Base-by-base conservation (phyloP, 176 grass and related monocot genomes). In the Avena eriantha region DNA sequence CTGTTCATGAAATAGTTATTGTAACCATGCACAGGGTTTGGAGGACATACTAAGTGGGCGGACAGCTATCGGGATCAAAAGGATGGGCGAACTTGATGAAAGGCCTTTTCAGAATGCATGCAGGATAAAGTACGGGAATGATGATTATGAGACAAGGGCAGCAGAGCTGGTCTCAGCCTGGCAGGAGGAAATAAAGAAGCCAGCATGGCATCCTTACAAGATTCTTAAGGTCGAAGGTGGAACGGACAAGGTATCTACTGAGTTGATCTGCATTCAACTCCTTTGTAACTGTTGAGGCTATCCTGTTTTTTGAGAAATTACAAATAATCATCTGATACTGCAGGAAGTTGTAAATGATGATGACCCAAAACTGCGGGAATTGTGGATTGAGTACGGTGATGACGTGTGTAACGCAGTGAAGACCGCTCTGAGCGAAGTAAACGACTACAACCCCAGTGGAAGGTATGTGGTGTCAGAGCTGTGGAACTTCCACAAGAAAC, bases 111-210 rank as follows among this genome's bases (percentile, higher is more conserved):
- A 88, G 63, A 89, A 84, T 80, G 93, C 81, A 71, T 94, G 92
- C 67, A 98, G 16, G 90, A 91, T 66, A 54, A 88, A 85, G 70
- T 94, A 82, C 21, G 69, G 82, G 17, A 60, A 64, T 19, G 69
- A 79, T 58, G 96, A 96, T 73, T 86, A 86, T 6, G 84, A 94
- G 23, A 19, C 60, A 0, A 94, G 60, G 82, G 79, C 90, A 79
- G 86, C 79, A 8, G 88, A 94, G 78, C 76, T 98, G 41, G 81
- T 79, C 47, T 69, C 88, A 58, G 63, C 23, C 73, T 98, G 93
- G 93, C 92, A 98, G 85, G 96, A 95, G 56, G 96, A 96, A 86
- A 73, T 98, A 70, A 98, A 98, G 82, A 96, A 96, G 55, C 93
- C 96, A 82, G 69, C 88, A 17, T 98, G 96, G 96, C 92, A 98